Evolutionary conservation across 768 basidiomycete species (phyloP), one percentile per base, ranked within the genome.

Genomic region (Suillus cothurnatus): DNA sequence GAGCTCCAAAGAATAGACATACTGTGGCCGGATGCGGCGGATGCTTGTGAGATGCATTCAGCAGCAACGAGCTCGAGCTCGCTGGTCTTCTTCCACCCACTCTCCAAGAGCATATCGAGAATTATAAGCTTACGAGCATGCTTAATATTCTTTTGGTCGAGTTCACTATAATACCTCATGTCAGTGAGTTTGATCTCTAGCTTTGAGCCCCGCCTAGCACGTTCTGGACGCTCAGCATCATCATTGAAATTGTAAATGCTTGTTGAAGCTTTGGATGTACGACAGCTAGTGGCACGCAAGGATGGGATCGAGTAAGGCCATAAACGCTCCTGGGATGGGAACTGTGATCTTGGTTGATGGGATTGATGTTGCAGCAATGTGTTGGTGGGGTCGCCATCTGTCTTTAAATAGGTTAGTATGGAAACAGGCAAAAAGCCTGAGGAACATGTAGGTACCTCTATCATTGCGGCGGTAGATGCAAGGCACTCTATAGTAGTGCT

Each of bases 21-120:
- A n/a, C 45, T 2, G 4, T 47, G 45, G n/a, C 11, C 45, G n/a
- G 45, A 47, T 4, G 9, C 9, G 21, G 9, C 9, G 12, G 45
- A 47, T 9, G 45, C 45, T 12, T 47, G 21, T 0, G 19, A 47
- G 3, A 47, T 8, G 4, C 45, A 47, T 3, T 47, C 45, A 4
- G 8, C 8, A 11, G n/a, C 45, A 11, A n/a, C 4, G 1, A 0
- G 0, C 1, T 11, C n/a, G 4, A 47, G n/a, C 3, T 47, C n/a
- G 9, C 45, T 47, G 0, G 2, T 47, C n/a, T n/a, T 47, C n/a
- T 47, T 7, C 45, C n/a, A 47, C 6, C 45, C 9, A 2, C 45
- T 47, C n/a, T 47, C 45, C n/a, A 47, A 9, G 21, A 47, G 21
- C 45, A 47, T 47, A 4, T 47, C n/a, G 6, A 47, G 45, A 3